Evolutionary conservation across 345 rosid species (phyloP), one percentile per base, ranked within the genome.

Genomic region (Angophora floribunda): DNA sequence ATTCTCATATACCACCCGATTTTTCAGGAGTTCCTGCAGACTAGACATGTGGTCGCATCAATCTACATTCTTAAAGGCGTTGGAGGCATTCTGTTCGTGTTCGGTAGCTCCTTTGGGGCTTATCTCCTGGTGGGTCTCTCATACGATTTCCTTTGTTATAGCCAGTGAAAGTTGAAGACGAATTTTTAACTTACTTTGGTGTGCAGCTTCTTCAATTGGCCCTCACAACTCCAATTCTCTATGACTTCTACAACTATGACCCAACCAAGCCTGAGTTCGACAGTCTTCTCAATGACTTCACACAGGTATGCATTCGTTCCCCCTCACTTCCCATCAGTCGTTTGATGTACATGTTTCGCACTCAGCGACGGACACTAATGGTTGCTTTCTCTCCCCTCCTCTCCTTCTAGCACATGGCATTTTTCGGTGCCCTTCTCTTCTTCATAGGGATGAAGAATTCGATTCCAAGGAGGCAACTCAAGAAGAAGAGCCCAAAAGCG

Each of bases 391-490:
- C 86, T 86, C 75, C 90, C 52, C 61, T 4, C 12, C 79, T 41
- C 84, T 75, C 49, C 84, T 75, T 75, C 84, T 88, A 97, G 99
- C 91, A 93, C 55, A 92, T 96, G 91, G 98, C 98, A 16, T 95
- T 95, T 53, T 95, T 93, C n/a, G 98, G 98, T 63, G 98, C 99
- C 13, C 90, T 97, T 92, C 94, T 97, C 85, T 96, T 94, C 95
- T 97, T 96, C 92, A 80, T 92, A 15, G 98, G 97, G 91, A 96
- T 96, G 98, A 97, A 94, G 95, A 95, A 95, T 93, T 89, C 95
- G 52, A 89, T 96, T 88, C 95, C 97, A 3, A 91, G 88, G 89
- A 93, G 94, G 92, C 95, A 86, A 63, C 87, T 90, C 87, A 96
- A 94, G 96, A 96, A 95, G 97, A 95, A 93, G 88, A 45, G 90